Percentiles rank a stretch among this genome's conserved stretches.
These are phyloP conservation scores for Gossypium anomalum DNA, from an alignment of 345 rosid species.

Conservation along the genomic window DNA sequence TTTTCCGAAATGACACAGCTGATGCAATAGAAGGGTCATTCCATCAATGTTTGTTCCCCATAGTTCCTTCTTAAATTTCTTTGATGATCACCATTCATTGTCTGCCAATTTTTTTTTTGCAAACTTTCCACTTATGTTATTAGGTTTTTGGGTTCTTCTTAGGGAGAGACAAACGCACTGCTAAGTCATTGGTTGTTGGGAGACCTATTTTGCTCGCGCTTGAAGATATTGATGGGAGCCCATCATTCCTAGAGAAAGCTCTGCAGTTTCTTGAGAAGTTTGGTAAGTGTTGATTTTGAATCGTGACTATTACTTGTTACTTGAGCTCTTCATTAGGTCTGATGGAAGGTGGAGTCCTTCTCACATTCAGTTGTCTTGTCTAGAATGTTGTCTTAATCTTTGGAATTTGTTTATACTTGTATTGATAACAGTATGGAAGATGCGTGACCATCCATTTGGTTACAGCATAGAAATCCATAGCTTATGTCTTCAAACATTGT, in stretches of 20 bases:
- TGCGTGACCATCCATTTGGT: background rate
- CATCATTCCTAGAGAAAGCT: slow-evolving; percentile 98
- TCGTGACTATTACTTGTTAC: background rate
- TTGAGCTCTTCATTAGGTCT: slow-evolving; percentile 1
- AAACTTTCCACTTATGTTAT: slow-evolving; percentile 5
- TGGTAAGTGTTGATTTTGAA: slow-evolving; percentile 50
- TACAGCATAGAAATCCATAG: background rate
- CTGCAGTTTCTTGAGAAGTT: slow-evolving; percentile 85
- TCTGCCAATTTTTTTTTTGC: slow-evolving; percentile 6
- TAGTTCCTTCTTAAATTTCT: slow-evolving; percentile 11
- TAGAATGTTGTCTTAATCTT: background rate
- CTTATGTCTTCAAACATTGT: background rate
- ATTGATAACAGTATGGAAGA: background rate
- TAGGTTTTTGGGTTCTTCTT: slow-evolving; percentile 14
- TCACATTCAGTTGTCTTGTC: background rate
- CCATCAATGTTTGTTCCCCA: slow-evolving; percentile 60
- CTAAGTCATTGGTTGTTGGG: slow-evolving; percentile 95
- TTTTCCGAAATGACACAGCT: slow-evolving; percentile 64
- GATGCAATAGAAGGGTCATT: slow-evolving; percentile 79
- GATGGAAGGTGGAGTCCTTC: slow-evolving; percentile 1
- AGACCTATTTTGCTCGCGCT: slow-evolving; percentile 98
- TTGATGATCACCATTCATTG: slow-evolving; percentile 8
- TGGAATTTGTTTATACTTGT: slow-evolving; percentile 1
- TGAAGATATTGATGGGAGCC: slow-evolving; percentile 98
- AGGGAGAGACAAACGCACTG: slow-evolving; percentile 94